Percentiles rank a stretch among this genome's conserved stretches.
Conservation (phyloP, 1,139 yeast species). For the Suhomyces terraborum region DNA sequence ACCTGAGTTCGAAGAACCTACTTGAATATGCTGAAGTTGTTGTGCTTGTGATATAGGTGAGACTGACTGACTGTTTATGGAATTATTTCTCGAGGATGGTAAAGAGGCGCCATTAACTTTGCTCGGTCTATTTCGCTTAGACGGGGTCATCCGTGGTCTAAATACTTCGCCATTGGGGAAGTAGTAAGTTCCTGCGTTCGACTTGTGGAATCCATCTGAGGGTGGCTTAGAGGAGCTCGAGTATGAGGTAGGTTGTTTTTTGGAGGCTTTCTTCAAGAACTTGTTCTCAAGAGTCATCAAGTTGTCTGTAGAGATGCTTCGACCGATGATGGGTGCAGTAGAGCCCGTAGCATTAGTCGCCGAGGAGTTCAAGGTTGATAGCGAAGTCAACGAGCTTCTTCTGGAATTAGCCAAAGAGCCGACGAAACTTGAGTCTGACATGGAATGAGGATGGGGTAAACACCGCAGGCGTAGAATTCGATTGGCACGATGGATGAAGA, state of each 20-base stretch:
- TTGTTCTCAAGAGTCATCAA: conserved; percentile 41
- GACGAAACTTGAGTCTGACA: conserved; percentile 1
- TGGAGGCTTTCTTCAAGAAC: conserved; percentile 34
- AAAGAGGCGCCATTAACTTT: conserved; percentile 20
- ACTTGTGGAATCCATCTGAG: conserved; percentile 22
- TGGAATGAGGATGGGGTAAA: background rate
- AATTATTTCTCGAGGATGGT: conserved; percentile 8
- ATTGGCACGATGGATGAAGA: background rate
- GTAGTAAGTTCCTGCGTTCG: conserved; percentile 37
- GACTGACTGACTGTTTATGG: conserved; percentile 10
- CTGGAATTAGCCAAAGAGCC: conserved; percentile 21
- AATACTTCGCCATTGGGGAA: conserved; percentile 61
- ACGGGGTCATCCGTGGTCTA: conserved; percentile 46
- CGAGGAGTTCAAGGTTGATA: conserved; percentile 23
- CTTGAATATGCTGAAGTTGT: conserved; percentile 1
- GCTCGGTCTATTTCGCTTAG: conserved; percentile 41
- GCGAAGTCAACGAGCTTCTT: conserved; percentile 39
- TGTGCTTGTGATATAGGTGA: background rate
- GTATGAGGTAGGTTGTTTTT: conserved; percentile 6
- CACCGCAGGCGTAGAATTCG: background rate
- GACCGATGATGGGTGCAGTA: conserved; percentile 8
- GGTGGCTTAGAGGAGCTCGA: conserved; percentile 3
- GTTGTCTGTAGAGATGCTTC: conserved; percentile 45
- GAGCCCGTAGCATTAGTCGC: conserved; percentile 5
- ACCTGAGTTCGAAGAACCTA: conserved; percentile 3